Evolutionary conservation across 345 rosid genomes (phyloP).

Genomic region (Durio zibethinus): DNA sequence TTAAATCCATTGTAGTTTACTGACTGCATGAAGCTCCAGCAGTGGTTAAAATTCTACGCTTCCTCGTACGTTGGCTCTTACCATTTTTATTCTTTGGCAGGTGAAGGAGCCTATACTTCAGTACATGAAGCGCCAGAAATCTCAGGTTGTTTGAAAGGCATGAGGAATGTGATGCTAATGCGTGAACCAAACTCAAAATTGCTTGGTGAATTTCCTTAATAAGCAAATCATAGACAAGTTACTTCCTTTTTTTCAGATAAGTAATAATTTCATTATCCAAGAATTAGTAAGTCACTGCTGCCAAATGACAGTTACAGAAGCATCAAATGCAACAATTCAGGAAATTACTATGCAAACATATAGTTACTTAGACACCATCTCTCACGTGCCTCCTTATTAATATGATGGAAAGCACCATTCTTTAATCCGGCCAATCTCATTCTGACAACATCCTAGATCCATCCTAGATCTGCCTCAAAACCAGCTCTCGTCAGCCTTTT

Average conservation of each 20-base stretch:
- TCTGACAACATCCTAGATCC: too few relatives aligned
- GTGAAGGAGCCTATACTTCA: conserved; percentile 94
- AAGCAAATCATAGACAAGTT: background rate
- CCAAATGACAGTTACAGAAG: too few relatives aligned
- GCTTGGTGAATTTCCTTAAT: background rate
- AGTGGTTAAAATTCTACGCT: background rate
- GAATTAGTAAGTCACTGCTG: too few relatives aligned
- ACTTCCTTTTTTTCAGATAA: background rate
- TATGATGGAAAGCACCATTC: too few relatives aligned
- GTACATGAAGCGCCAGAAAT: conserved; percentile 69
- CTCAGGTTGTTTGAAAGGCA: conserved; percentile 43
- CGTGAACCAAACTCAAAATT: background rate
- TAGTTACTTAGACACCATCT: too few relatives aligned
- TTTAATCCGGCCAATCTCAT: too few relatives aligned
- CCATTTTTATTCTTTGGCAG: conserved; percentile 32
- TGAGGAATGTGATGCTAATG: background rate
- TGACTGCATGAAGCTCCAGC: background rate
- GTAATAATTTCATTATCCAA: too few relatives aligned
- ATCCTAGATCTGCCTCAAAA: too few relatives aligned
- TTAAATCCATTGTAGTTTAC: background rate
- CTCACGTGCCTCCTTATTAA: too few relatives aligned
- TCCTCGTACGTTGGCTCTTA: background rate
- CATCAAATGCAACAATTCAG: too few relatives aligned
- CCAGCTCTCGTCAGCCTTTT: too few relatives aligned
- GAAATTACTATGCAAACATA: too few relatives aligned